Percentiles rank a stretch among this genome's conserved stretches.
phyloP scores from a whole-genome alignment of 1,284 basidiomycete species.

The Takashimella koratensis region DNA sequence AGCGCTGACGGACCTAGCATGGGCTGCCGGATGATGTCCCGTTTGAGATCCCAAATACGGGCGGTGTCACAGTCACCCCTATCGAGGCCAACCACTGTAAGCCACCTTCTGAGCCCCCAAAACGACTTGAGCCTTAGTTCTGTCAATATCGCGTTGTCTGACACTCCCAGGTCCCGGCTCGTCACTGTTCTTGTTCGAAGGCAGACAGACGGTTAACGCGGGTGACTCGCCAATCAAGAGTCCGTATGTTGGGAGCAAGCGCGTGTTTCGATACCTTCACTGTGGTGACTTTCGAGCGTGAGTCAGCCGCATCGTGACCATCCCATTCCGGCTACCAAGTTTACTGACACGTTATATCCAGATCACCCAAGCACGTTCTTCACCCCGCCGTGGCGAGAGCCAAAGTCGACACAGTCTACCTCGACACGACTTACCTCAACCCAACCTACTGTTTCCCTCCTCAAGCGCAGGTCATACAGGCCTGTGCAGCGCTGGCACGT shows the following conservation, averaged over 20 bases:
- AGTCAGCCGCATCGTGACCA: too few species aligned
- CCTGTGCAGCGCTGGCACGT: slow-evolving; percentile 76
- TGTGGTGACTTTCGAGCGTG: slow-evolving; percentile 90
- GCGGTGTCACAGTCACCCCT: slow-evolving; percentile 82
- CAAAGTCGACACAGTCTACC: slow-evolving; percentile 78
- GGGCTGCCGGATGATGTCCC: slow-evolving; percentile 72
- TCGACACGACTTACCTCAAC: slow-evolving; percentile 95
- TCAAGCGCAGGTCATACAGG: slow-evolving; percentile 84
- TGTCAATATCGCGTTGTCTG: too few species aligned
- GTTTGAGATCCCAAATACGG: slow-evolving; percentile 71
- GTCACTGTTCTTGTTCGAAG: slow-evolving; percentile 89
- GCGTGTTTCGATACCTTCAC: slow-evolving; percentile 82
- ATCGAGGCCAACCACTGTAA: slow-evolving; percentile 96
- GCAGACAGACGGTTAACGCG: slow-evolving; percentile 78
- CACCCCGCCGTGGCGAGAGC: slow-evolving; percentile 78
- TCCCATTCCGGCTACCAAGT: too few species aligned
- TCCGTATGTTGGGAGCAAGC: slow-evolving; percentile 63
- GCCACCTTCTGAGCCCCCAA: slow-evolving; percentile 26
- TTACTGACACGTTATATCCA: too few species aligned
- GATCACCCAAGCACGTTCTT: slow-evolving; percentile 69
- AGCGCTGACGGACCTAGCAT: slow-evolving; percentile 30
- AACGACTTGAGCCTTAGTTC: too few species aligned
- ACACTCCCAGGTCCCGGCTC: slow-evolving; percentile 72
- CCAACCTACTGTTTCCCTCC: slow-evolving; percentile 93
- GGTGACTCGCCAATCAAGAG: slow-evolving; percentile 73